Evolutionary conservation across 2,329 filamentous ascomycete species (phyloP).

Genomic region (Cladosporium sp.): DNA sequence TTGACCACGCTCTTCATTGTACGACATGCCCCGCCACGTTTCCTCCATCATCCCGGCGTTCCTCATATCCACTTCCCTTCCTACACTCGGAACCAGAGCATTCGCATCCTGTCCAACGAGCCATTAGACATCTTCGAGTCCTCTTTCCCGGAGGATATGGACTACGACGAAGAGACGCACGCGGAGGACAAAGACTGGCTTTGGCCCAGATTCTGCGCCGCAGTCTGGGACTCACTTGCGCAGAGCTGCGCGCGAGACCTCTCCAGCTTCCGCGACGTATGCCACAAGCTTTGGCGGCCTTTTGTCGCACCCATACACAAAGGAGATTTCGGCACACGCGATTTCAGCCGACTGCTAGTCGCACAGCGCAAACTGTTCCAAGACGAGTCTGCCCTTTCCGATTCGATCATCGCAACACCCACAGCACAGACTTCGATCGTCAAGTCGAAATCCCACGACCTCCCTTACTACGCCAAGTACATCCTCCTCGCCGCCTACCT

Average conservation of each 20-base stretch:
- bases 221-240: slow-evolving; percentile 80
- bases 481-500: slow-evolving; percentile 73
- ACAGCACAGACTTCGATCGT: slow-evolving; percentile 14
- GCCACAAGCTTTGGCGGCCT: slow-evolving; percentile 71
- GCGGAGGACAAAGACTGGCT: slow-evolving; percentile 59
- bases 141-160: slow-evolving; percentile 31
- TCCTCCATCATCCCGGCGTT: slow-evolving; percentile 63
- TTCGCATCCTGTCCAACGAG: slow-evolving; percentile 64
- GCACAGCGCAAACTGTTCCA: slow-evolving; percentile 64
- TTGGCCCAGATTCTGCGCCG: slow-evolving; percentile 73
- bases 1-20: slow-evolving; percentile 73
- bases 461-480: slow-evolving; percentile 68
- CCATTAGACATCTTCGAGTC: slow-evolving; percentile 44
- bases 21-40: slow-evolving; percentile 61
- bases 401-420: slow-evolving; percentile 46
- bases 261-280: slow-evolving; percentile 62
- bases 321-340: slow-evolving; percentile 66
- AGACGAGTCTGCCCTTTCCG: slow-evolving; percentile 63
- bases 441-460: slow-evolving; percentile 33
- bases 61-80: slow-evolving; percentile 77
- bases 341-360: slow-evolving; percentile 79
- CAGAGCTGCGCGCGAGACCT: slow-evolving; percentile 76
- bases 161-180: slow-evolving; percentile 43
- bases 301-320: slow-evolving; percentile 74
- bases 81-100: slow-evolving; percentile 74